Evolutionary conservation across 495 filamentous ascomycete genomes (phyloP).

Genomic region (Trichoderma parareesei): DNA sequence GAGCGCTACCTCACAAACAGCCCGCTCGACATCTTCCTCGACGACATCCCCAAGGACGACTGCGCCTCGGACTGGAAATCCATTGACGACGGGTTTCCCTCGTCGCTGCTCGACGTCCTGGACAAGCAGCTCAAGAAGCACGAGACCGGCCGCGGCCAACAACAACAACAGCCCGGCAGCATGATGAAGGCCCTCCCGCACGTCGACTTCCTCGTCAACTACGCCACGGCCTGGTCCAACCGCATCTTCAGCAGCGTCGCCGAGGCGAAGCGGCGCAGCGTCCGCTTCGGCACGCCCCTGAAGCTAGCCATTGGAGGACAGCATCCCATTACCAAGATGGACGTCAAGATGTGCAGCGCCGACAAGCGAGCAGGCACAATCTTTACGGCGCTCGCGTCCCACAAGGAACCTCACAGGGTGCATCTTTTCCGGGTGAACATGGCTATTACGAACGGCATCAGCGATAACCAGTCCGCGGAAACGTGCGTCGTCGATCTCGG

Average conservation of each 20-base stretch:
- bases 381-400: not conserved
- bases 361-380: not conserved
- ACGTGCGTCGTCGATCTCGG: slow-evolving; percentile 32
- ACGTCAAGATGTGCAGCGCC: slow-evolving; percentile 21
- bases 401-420: slow-evolving; percentile 25
- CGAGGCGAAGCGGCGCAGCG: slow-evolving; percentile 44
- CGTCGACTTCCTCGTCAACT: slow-evolving; percentile 38
- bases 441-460: slow-evolving; percentile 35
- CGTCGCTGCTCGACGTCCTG: slow-evolving; percentile 35
- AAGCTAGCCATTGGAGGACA: slow-evolving; percentile 25
- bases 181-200: slow-evolving; percentile 29
- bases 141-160: slow-evolving; percentile 20
- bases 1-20: slow-evolving; percentile 41
- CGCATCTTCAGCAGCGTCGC: slow-evolving; percentile 44
- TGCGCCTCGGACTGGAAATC: slow-evolving; percentile 23
- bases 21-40: slow-evolving; percentile 36
- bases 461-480: slow-evolving; percentile 21
- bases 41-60: slow-evolving; percentile 24
- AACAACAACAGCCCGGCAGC: slow-evolving; percentile 18
- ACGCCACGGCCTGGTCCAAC: slow-evolving; percentile 31
- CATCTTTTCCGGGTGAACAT: slow-evolving; percentile 35
- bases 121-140: slow-evolving; percentile 39
- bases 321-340: slow-evolving; percentile 29
- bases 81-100: slow-evolving; percentile 22
- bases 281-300: slow-evolving; percentile 40